Evolutionary conservation across 306 rosid species (phyloP), one percentile per base, ranked within the genome.

Genomic region (Cucurbita maxima): DNA sequence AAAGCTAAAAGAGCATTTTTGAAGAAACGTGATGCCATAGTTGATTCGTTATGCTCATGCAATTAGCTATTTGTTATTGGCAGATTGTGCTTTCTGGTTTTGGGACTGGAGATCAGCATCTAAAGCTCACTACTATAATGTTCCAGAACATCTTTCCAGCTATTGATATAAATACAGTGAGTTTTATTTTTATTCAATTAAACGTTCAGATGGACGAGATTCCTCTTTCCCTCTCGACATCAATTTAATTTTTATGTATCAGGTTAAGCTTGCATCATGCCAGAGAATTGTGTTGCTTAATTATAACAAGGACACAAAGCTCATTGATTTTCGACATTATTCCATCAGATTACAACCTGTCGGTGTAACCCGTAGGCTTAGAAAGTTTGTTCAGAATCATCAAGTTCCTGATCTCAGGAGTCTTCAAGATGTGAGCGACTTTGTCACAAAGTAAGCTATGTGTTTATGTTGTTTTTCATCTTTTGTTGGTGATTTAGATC

Each of bases 51-150:
- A 9, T 6, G 15, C 25, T 30, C 16, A 14, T 20, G 54, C 13
- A 43, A 52, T 37, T 36, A 18, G 5, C 19, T 19, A 20, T 30
- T 62, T 43, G 43, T 72, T 66, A 73, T 68, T 82, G 71, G 55
- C 87, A 95, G 99, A 88, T 91, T 81, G 96, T 89, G 70, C 97
- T 95, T 78, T 95, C 99, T 50, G 96, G 97, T 79, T 95, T 95
- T 77, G 89, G 90, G 56, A 84, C 83, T 44, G 86, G 91, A 41
- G 96, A 92, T 59, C 87, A 79, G 60, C 99, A 84, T 80, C 81
- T 95, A 50, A 81, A 78, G 79, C 96, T 91, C 50, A 76, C 95
- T 61, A 88, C 97, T 43, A 86, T 84, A 79, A 88, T 89, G 88
- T 95, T 95, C 80, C 95, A 88, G 86, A 91, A 91, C 69, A 89